phyloP scores from a whole-genome alignment of 2,329 filamentous ascomycete genomes.

The Diplodia seriata region DNA sequence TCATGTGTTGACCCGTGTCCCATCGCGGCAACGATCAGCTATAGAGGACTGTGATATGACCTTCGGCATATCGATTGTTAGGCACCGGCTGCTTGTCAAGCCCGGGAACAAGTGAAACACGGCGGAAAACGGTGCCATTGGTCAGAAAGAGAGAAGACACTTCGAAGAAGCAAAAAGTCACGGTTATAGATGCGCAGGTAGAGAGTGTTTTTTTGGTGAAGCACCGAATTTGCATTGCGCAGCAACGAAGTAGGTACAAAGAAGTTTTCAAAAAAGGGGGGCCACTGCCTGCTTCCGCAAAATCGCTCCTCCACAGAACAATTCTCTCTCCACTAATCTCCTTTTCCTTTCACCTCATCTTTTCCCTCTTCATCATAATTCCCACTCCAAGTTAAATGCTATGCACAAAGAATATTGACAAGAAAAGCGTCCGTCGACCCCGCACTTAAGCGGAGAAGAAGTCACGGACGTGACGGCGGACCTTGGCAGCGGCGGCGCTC shows the following conservation, averaged over 20 bases:
- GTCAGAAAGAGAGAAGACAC: not conserved
- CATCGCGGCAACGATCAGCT: not conserved
- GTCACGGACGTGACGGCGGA: constrained; percentile 40
- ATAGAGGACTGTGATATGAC: not conserved
- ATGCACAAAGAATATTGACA: constrained; percentile 20
- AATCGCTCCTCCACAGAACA: not conserved
- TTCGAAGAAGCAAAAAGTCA: not conserved
- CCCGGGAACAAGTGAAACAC: no score
- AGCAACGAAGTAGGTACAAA: constrained; percentile 29
- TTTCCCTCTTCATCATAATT: not conserved
- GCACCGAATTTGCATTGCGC: constrained; percentile 29
- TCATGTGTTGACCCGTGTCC: not conserved
- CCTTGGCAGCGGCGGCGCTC: constrained; percentile 36
- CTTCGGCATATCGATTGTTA: not conserved
- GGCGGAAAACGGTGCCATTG: not conserved
- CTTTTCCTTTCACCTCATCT: not conserved
- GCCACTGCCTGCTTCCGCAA: not conserved
- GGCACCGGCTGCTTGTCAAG: not conserved
- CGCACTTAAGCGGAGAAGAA: constrained; percentile 34
- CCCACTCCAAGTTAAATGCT: not conserved
- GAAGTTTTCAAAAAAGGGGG: constrained; percentile 5
- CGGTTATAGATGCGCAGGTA: not conserved
- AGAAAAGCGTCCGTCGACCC: not conserved
- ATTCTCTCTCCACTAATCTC: constrained; percentile 10
- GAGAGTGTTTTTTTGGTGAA: not conserved